Conservation (phyloP, 192 early-diverging fungal genomes). For the Spizellomyces sp. region DNA sequence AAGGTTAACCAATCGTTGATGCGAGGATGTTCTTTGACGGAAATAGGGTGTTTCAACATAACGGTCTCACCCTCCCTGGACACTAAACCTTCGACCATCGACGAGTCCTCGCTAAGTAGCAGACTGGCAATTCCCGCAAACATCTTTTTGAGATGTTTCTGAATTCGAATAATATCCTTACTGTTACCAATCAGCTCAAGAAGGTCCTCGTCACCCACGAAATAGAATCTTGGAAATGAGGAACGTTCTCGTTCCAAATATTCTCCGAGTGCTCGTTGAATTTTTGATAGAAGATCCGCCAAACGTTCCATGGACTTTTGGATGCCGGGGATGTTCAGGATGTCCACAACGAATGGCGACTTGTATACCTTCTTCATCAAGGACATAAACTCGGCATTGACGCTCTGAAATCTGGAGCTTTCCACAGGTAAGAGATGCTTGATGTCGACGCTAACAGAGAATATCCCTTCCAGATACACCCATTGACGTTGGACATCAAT, state of each 20-base stretch:
- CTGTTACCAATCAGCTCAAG: slow-evolving; percentile 99
- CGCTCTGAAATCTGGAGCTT: slow-evolving; percentile 93
- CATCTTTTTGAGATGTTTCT: slow-evolving; percentile 99
- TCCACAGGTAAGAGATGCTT: slow-evolving; percentile 96
- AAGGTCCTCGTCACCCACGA: slow-evolving; percentile 99
- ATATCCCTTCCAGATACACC: slow-evolving; percentile 99
- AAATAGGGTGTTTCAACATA: slow-evolving; percentile 73
- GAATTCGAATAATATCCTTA: slow-evolving; percentile 92
- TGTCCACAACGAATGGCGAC: slow-evolving; percentile 95
- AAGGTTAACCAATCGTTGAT: slow-evolving; percentile 98
- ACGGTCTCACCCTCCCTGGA: slow-evolving; percentile 95
- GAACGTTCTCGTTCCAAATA: slow-evolving; percentile 97
- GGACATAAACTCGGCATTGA: slow-evolving; percentile 96
- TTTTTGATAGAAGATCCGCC: slow-evolving; percentile 88
- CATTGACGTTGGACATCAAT: slow-evolving; percentile 99
- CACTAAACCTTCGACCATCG: slow-evolving; percentile 74
- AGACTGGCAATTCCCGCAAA: slow-evolving; percentile 94
- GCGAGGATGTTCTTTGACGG: slow-evolving; percentile 79
- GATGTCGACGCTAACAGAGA: slow-evolving; percentile 95
- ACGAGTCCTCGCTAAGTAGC: slow-evolving; percentile 77
- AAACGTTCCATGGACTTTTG: slow-evolving; percentile 95
- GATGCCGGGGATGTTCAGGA: slow-evolving; percentile 88
- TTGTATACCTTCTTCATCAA: slow-evolving; percentile 99
- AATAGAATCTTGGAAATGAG: slow-evolving; percentile 99
- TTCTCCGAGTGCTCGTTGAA: slow-evolving; percentile 98